phyloP scores from a whole-genome alignment of 805 yeast species.

The Starmerella bombicola region DNA sequence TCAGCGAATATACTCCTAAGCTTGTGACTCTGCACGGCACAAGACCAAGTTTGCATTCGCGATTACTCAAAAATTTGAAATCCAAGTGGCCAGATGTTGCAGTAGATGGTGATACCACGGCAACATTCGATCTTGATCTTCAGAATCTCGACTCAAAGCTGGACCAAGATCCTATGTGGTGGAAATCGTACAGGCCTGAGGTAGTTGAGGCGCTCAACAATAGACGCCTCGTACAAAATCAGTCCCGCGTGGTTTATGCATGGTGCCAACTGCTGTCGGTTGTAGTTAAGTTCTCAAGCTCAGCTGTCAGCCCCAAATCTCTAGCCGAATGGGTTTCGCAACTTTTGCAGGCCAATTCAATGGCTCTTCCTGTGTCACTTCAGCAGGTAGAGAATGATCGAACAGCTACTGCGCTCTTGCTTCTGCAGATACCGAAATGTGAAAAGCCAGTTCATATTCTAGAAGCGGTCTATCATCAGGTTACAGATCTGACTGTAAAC shows the following conservation, averaged over 20 bases:
- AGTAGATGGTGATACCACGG: neutral
- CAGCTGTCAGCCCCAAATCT: neutral
- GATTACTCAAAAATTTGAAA: conserved; percentile 5
- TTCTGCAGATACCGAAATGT: conserved; percentile 4
- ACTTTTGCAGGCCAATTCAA: conserved; percentile 9
- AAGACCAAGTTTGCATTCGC: conserved; percentile 20
- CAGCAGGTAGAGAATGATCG: conserved; percentile 13
- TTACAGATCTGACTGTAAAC: conserved; percentile 8
- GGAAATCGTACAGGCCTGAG: conserved; percentile 9
- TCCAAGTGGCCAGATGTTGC: conserved; percentile 10
- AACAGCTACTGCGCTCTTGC: conserved; percentile 10
- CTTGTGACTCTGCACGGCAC: conserved; percentile 21
- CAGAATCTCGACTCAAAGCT: conserved; percentile 19
- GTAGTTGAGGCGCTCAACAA: conserved; percentile 11
- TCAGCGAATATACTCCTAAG: conserved; percentile 4
- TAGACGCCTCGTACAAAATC: conserved; percentile 1
- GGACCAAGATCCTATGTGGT: conserved; percentile 11
- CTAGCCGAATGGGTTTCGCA: conserved; percentile 6
- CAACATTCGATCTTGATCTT: conserved; percentile 4
- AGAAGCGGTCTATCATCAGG: conserved; percentile 7
- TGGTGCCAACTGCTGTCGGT: conserved; percentile 12
- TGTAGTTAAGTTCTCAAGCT: neutral
- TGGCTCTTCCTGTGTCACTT: conserved; percentile 4
- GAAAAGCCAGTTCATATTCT: conserved; percentile 8
- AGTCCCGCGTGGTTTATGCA: conserved; percentile 6